Conservation (phyloP, 257 asterid species). For the Perilla frutescens region DNA sequence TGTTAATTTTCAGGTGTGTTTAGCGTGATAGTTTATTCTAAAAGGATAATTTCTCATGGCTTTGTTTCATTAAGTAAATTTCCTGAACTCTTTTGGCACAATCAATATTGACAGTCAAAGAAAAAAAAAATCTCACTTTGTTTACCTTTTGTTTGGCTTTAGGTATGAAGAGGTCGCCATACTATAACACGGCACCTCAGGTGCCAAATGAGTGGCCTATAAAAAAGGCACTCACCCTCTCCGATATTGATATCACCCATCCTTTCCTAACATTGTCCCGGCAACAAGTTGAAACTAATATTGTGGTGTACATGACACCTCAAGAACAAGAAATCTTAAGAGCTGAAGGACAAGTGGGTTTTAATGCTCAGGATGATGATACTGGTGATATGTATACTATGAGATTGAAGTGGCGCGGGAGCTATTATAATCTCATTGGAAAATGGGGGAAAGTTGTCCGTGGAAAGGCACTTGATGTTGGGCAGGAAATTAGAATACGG, state of each 20-base stretch:
- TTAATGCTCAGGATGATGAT: slow-evolving; percentile 62
- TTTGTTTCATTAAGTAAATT: neutral
- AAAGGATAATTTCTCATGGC: slow-evolving; percentile 3
- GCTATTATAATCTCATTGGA: slow-evolving; percentile 58
- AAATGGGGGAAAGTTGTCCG: slow-evolving; percentile 68
- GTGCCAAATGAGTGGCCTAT: slow-evolving; percentile 61
- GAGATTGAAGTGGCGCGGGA: slow-evolving; percentile 67
- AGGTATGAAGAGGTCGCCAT: slow-evolving; percentile 56
- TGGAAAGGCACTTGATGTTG: slow-evolving; percentile 62
- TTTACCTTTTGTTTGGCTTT: slow-evolving; percentile 4
- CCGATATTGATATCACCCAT: slow-evolving; percentile 65
- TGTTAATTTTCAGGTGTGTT: neutral
- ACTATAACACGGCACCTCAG: slow-evolving; percentile 46
- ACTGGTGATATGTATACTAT: slow-evolving; percentile 51
- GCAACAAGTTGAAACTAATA: slow-evolving; percentile 60
- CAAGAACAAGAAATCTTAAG: slow-evolving; percentile 51
- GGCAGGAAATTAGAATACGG: slow-evolving; percentile 59
- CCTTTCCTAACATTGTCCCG: slow-evolving; percentile 63
- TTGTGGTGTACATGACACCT: slow-evolving; percentile 50
- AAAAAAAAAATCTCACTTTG: slow-evolving; percentile 6
- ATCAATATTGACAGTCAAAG: slow-evolving; percentile 4
- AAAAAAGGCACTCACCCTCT: slow-evolving; percentile 58
- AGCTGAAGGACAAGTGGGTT: slow-evolving; percentile 55
- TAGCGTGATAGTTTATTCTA: neutral
- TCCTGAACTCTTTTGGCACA: neutral